Conservation (phyloP, 148 eudicot species). For the Diospyros kaki region DNA sequence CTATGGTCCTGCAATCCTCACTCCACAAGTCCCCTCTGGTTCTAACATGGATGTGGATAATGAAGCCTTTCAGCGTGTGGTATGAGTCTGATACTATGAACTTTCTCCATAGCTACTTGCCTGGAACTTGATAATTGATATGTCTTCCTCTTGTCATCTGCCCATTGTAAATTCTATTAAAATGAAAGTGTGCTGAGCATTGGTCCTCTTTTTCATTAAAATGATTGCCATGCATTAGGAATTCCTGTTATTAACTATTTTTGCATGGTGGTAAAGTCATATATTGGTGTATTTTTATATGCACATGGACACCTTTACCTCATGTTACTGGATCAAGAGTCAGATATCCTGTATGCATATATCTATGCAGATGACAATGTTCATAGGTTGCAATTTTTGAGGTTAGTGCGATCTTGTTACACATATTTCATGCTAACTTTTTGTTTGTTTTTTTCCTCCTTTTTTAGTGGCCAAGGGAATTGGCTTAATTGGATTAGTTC, state of each 20-base stretch:
- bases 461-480: background rate
- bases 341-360: background rate
- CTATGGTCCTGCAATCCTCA: conserved; percentile 26
- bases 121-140: background rate
- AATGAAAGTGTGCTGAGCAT: background rate
- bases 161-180: conserved; percentile 2
- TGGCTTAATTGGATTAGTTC: background rate
- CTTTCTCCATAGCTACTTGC: conserved; percentile 5
- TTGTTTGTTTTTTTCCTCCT: background rate
- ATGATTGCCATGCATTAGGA: no score
- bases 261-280: background rate
- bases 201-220: background rate
- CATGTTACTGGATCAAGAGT: background rate
- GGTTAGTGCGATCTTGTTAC: background rate
- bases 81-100: conserved; percentile 18
- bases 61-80: conserved; percentile 50
- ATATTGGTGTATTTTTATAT: background rate
- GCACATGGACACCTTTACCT: background rate
- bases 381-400: background rate
- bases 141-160: background rate
- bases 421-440: background rate
- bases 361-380: background rate
- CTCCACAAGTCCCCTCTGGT: conserved; percentile 33
- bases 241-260: background rate
- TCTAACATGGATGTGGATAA: conserved; percentile 67